Conservation (phyloP, 345 rosid genomes). For the Fremontodendron californicum region DNA sequence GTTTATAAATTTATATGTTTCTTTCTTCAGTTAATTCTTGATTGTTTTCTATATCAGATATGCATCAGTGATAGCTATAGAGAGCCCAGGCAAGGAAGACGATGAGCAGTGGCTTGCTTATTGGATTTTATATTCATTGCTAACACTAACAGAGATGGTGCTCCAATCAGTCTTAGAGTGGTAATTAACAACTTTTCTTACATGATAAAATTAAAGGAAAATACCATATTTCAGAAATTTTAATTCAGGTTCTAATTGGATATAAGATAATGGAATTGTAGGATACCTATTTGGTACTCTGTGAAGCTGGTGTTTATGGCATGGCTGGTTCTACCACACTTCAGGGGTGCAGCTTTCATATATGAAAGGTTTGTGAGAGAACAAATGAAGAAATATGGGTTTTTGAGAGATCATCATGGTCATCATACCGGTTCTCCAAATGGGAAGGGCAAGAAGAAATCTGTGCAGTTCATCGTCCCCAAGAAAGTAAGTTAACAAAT, state of each 20-base stretch:
- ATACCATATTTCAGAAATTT: background rate
- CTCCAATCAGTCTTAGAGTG: conserved; percentile 65
- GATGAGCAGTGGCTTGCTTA: conserved; percentile 95
- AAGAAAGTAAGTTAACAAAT: conserved; percentile 6
- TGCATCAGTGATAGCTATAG: conserved; percentile 76
- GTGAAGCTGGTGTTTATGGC: conserved; percentile 52
- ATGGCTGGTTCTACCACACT: conserved; percentile 76
- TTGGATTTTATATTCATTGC: conserved; percentile 82
- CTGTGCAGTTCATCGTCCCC: conserved; percentile 12
- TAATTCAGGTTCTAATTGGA: background rate
- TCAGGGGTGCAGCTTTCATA: conserved; percentile 74
- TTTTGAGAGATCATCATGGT: conserved; percentile 13
- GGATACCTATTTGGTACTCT: conserved; percentile 89
- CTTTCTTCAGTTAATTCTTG: background rate
- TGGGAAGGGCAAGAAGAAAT: conserved; percentile 14
- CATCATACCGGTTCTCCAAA: background rate
- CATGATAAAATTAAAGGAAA: background rate
- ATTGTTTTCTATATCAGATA: conserved; percentile 31
- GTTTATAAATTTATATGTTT: background rate
- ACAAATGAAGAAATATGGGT: conserved; percentile 40
- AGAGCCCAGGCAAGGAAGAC: conserved; percentile 55
- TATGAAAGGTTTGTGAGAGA: conserved; percentile 57
- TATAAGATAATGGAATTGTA: background rate
- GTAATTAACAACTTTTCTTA: conserved; percentile 22
- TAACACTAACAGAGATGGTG: conserved; percentile 68